These are phyloP conservation scores for Aspergillus viridinutans DNA, from an alignment of 2,329 filamentous ascomycete species.

Conservation along the genomic window DNA sequence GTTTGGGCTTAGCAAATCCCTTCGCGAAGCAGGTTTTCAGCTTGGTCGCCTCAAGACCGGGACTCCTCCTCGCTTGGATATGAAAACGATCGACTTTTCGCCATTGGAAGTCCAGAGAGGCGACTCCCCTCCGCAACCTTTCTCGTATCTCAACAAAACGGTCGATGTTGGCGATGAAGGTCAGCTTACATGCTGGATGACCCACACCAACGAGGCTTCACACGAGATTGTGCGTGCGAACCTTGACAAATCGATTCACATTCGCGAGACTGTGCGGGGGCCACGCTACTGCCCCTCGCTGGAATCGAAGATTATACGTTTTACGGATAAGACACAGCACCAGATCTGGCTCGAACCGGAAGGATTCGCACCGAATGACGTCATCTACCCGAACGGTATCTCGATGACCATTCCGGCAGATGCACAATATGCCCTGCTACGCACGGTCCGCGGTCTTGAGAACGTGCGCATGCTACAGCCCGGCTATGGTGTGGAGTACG, in stretches of 20 bases:
- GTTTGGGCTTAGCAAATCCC: constrained; percentile 83
- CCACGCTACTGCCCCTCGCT: constrained; percentile 93
- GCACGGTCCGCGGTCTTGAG: constrained; percentile 82
- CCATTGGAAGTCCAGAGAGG: constrained; percentile 69
- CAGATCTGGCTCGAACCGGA: constrained; percentile 97
- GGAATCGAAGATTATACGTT: constrained; percentile 89
- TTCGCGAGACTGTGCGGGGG: constrained; percentile 89
- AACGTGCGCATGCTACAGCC: constrained; percentile 88
- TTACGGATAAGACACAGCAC: constrained; percentile 73
- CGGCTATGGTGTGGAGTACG: constrained; percentile 96
- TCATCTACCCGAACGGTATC: constrained; percentile 94
- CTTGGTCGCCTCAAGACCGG: constrained; percentile 92
- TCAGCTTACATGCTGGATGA: constrained; percentile 82
- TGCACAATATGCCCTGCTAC: constrained; percentile 79
- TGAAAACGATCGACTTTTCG: constrained; percentile 74
- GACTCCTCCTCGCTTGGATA: constrained; percentile 82
- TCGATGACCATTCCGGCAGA: constrained; percentile 94
- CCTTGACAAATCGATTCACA: constrained; percentile 94
- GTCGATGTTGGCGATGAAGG: constrained; percentile 66
- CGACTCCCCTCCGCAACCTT: constrained; percentile 81
- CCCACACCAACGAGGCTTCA: constrained; percentile 76
- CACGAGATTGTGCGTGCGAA: constrained; percentile 84
- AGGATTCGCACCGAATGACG: constrained; percentile 75
- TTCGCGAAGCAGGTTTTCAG: constrained; percentile 82
- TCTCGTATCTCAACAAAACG: constrained; percentile 79